These are phyloP conservation scores for Phytophthora megakarya DNA, from an alignment of 352 stramenopile genomes.

Conservation along the genomic window DNA sequence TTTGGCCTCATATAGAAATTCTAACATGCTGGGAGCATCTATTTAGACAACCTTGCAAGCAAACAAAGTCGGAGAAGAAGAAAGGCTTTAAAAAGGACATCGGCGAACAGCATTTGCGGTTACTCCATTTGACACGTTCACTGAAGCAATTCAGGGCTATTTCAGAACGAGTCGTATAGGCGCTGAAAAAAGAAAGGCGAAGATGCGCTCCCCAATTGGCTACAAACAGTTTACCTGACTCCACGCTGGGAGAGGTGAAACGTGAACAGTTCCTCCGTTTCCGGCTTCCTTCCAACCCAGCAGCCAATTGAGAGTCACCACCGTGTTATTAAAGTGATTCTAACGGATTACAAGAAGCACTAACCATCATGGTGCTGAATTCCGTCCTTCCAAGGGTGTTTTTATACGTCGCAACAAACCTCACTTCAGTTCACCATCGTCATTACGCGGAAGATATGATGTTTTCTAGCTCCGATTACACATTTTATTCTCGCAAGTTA, in stretches of 20 bases:
- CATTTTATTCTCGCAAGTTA: too few species aligned
- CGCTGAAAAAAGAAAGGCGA: not conserved
- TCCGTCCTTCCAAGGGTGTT: too few species aligned
- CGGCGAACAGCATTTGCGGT: not conserved
- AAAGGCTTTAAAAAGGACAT: constrained; percentile 10
- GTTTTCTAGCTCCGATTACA: too few species aligned
- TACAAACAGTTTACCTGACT: constrained; percentile 1
- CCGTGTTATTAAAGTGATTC: constrained; percentile 21
- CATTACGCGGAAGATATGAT: too few species aligned
- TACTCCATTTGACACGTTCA: constrained; percentile 2
- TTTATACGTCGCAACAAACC: too few species aligned
- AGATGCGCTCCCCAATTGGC: not conserved
- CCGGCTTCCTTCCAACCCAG: constrained; percentile 9
- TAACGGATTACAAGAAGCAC: constrained; percentile 20
- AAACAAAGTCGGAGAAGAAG: not conserved
- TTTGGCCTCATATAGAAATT: constrained; percentile 11
- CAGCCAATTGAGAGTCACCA: constrained; percentile 18
- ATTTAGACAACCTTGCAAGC: not conserved
- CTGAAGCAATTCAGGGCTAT: constrained; percentile 9
- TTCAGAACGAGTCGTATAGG: constrained; percentile 1
- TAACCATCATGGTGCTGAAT: constrained; percentile 11
- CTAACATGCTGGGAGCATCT: constrained; percentile 20
- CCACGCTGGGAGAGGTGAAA: constrained; percentile 14
- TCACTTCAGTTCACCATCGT: too few species aligned
- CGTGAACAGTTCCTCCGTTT: constrained; percentile 10